These are phyloP conservation scores for Penicillium canescens DNA, from an alignment of 495 filamentous ascomycete species.

Conservation along the genomic window DNA sequence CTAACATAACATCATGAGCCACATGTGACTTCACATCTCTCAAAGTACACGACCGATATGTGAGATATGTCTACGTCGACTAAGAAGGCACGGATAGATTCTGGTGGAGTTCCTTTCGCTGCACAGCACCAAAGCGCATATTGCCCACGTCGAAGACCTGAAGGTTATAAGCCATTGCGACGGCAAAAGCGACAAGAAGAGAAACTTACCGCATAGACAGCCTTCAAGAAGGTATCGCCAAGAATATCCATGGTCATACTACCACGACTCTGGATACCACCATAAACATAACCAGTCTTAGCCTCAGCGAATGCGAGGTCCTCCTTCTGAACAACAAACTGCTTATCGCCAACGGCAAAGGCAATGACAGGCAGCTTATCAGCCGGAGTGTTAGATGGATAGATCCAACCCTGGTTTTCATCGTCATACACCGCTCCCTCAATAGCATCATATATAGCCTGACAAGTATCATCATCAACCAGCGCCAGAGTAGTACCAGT, in stretches of 20 bases:
- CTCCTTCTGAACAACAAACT: conserved; percentile 71
- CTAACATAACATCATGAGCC: too few relatives aligned
- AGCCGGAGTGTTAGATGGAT: conserved; percentile 56
- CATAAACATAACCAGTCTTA: conserved; percentile 63
- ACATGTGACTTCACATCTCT: not conserved
- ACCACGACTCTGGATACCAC: conserved; percentile 74
- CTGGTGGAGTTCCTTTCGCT: conserved; percentile 59
- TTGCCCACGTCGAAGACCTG: conserved; percentile 80
- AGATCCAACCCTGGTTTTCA: conserved; percentile 66
- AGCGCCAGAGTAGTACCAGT: conserved; percentile 76
- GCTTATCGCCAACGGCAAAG: conserved; percentile 65
- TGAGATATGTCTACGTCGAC: not conserved
- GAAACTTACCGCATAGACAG: conserved; percentile 67
- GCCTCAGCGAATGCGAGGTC: conserved; percentile 66
- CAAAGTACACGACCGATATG: too few relatives aligned
- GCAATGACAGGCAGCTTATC: conserved; percentile 65
- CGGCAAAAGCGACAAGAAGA: not conserved
- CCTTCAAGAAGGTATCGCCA: conserved; percentile 73
- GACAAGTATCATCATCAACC: conserved; percentile 63
- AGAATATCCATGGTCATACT: conserved; percentile 68
- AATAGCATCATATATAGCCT: conserved; percentile 70
- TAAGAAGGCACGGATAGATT: conserved; percentile 32
- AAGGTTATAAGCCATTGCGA: not conserved
- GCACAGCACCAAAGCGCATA: conserved; percentile 66
- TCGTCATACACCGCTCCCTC: conserved; percentile 65